phyloP scores from a whole-genome alignment of 2,329 filamentous ascomycete species.

The Cylindrodendrum hubeiense region DNA sequence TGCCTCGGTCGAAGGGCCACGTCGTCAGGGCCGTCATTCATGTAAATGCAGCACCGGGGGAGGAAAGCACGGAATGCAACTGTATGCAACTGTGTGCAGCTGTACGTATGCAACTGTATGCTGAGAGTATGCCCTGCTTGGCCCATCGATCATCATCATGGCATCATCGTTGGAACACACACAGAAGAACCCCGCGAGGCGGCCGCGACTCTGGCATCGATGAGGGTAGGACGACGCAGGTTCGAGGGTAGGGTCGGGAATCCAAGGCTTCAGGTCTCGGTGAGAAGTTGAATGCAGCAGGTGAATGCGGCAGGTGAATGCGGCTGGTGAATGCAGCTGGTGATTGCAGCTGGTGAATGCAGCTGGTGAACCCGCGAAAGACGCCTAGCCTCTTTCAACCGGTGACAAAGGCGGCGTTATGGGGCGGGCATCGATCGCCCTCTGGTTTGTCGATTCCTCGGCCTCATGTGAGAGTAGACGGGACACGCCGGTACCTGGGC shows the following conservation, averaged over 20 bases:
- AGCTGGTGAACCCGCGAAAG: too few species aligned
- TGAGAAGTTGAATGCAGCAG: background rate
- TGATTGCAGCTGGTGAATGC: too few species aligned
- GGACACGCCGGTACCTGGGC: background rate
- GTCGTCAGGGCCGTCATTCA: background rate
- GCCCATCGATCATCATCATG: background rate
- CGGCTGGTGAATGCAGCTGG: too few species aligned
- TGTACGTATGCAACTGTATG: background rate
- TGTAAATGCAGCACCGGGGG: background rate
- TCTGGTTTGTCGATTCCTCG: slow-evolving; percentile 4
- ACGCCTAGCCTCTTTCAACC: background rate
- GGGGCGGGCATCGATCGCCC: background rate
- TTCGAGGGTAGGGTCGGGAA: background rate
- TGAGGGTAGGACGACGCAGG: too few species aligned
- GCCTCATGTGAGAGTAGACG: slow-evolving; percentile 4
- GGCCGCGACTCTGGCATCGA: background rate
- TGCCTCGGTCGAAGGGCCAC: background rate
- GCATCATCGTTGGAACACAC: background rate
- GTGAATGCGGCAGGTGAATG: too few species aligned
- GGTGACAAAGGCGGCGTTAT: background rate
- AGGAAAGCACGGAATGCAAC: background rate
- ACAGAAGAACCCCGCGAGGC: background rate
- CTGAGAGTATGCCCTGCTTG: background rate
- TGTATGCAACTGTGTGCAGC: background rate
- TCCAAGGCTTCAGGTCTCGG: background rate